Base-by-base conservation (phyloP, 2,329 filamentous ascomycete genomes). In the Penicillium capsulatum region DNA sequence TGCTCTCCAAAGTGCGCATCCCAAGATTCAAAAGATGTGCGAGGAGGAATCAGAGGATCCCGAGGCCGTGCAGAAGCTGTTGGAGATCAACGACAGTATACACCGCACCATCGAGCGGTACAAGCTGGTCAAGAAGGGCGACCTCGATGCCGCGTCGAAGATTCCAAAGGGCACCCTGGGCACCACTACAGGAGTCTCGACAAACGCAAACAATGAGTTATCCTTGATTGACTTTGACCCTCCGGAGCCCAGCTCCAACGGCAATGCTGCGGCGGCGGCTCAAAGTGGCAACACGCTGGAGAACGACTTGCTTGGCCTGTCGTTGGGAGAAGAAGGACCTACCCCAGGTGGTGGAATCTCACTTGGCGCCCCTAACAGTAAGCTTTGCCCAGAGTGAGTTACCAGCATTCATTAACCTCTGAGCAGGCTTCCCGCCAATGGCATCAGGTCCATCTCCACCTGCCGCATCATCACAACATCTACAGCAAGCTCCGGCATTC, bases 1-100 rank as follows among this genome's bases (percentile, higher is more conserved):
- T 49, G 82, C 92, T 7, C 74, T 98, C 31, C 86, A 88, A 63
- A 96, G 85, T 59, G 92, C 92, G 2, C 92, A 98, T 58, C 92
- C 92, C 7, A 98, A 98, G 71, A 97, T 98, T 50, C 91, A 97
- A 63, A 96, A 88, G 69, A 98, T 98, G 91, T 97, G 91, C 59
- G 91, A 97, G 66, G 92, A 98, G 66, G 92, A 98, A 61, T 96
- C 90, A 8, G 91, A 97, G 46, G 92, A 98, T 59, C 83, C 89
- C 46, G 92, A 96, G 69, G 92, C 92, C 4, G 92, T 98, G 4
- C 86, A 89, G 30, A 95, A 95, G 67, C 74, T 98, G 8, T 77
- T 98, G 40, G 89, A 97, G 62, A 97, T 98, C 60, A 98, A 98
- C 62, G 92, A 98, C 66, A 96, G 90, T 68, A 98, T 98, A 77